Conservation (phyloP, 345 rosid species). For the Zanthoxylum bungeanum region DNA sequence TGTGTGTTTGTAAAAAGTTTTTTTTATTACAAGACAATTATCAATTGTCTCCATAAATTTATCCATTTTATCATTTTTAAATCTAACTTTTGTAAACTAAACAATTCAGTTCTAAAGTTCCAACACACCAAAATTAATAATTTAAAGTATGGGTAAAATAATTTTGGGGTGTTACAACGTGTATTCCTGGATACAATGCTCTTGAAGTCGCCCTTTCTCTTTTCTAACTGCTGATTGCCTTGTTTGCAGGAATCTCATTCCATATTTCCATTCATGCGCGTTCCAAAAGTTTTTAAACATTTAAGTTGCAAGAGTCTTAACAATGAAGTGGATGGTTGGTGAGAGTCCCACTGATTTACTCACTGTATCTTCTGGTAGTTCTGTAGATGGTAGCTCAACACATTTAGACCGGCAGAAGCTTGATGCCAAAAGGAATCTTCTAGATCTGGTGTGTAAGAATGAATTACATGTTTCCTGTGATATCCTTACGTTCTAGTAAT, state of each 20-base stretch:
- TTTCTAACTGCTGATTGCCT: constrained; percentile 19
- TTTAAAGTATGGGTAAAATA: too few species aligned
- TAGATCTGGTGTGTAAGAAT: constrained; percentile 63
- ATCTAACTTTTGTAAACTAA: too few species aligned
- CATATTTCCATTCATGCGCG: constrained; percentile 50
- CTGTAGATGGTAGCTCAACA: constrained; percentile 31
- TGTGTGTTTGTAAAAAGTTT: too few species aligned
- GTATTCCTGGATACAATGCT: constrained; percentile 8
- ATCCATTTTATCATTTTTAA: too few species aligned
- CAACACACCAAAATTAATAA: too few species aligned
- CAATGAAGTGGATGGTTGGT: constrained; percentile 97
- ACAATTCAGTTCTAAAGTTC: too few species aligned
- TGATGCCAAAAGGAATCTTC: constrained; percentile 67
- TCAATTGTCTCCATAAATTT: too few species aligned
- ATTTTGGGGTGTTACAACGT: neutral
- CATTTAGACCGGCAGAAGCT: constrained; percentile 51
- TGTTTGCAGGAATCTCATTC: constrained; percentile 81
- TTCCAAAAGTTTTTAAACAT: constrained; percentile 66
- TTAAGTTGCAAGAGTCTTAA: constrained; percentile 74
- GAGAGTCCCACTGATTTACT: constrained; percentile 77
- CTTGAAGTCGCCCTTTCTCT: constrained; percentile 12
- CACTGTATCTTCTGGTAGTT: constrained; percentile 35
- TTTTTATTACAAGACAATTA: too few species aligned
- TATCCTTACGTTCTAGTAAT: neutral
- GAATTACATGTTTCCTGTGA: neutral